phyloP scores from a whole-genome alignment of 805 yeast species.

The Starmerella apis region DNA sequence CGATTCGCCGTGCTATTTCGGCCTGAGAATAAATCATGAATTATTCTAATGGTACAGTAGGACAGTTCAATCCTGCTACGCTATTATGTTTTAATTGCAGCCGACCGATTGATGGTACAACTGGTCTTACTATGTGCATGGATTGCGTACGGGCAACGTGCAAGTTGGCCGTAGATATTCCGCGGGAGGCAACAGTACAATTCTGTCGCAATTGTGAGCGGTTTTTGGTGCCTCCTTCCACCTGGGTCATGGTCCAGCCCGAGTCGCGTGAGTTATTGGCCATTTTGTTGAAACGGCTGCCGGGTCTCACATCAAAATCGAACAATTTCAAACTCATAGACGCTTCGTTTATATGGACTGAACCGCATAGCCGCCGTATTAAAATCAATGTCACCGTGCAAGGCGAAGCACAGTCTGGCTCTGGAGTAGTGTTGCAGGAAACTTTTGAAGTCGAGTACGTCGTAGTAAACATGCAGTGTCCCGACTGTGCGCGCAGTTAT shows the following conservation, averaged over 20 bases:
- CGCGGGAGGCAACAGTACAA: constrained; percentile 74
- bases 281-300: constrained; percentile 73
- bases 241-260: constrained; percentile 82
- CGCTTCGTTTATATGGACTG: constrained; percentile 94
- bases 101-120: constrained; percentile 91
- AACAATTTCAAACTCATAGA: constrained; percentile 79
- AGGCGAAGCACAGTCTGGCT: constrained; percentile 81
- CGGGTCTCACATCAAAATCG: constrained; percentile 49
- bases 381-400: constrained; percentile 81
- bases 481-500: constrained; percentile 91
- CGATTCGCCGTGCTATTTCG: neutral
- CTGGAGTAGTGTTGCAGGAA: constrained; percentile 71
- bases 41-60: constrained; percentile 4
- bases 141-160: constrained; percentile 92
- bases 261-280: constrained; percentile 92
- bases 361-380: constrained; percentile 91
- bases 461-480: constrained; percentile 93
- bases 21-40: constrained; percentile 1
- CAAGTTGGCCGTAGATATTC: constrained; percentile 88
- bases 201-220: constrained; percentile 97
- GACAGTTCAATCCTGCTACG: constrained; percentile 46
- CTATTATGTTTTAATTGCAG: constrained; percentile 98
- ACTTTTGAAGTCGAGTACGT: constrained; percentile 85
- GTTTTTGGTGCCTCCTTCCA: constrained; percentile 85
- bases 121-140: constrained; percentile 87